These are phyloP conservation scores for Pythium myriotylum DNA, from an alignment of 352 stramenopile species.

Conservation along the genomic window DNA sequence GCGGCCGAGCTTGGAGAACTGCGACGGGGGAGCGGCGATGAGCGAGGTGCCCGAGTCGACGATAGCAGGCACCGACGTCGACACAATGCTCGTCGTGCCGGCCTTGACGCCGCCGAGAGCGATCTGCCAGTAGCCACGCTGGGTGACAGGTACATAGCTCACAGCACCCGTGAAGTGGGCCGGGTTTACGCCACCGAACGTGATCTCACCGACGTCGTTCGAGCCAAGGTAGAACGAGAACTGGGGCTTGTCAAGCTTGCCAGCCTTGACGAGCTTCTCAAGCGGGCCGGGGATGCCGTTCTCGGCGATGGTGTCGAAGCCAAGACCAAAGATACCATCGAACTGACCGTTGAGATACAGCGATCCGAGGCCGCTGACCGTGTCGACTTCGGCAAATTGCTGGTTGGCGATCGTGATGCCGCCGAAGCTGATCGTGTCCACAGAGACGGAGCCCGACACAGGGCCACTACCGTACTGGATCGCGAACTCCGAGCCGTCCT, in stretches of 20 bases:
- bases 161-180: conserved; percentile 94
- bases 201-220: conserved; percentile 71
- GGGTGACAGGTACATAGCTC: conserved; percentile 80
- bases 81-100: conserved; percentile 25
- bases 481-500: conserved; percentile 91
- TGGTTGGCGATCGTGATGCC: conserved; percentile 72
- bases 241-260: conserved; percentile 83
- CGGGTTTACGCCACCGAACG: conserved; percentile 78
- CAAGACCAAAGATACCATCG: conserved; percentile 97
- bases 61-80: conserved; percentile 80
- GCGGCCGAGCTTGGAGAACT: conserved; percentile 86
- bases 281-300: conserved; percentile 93
- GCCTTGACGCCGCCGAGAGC: conserved; percentile 71
- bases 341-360: conserved; percentile 96
- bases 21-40: conserved; percentile 90
- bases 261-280: conserved; percentile 90
- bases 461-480: conserved; percentile 95
- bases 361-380: conserved; percentile 93
- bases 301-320: conserved; percentile 93
- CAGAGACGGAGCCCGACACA: conserved; percentile 91
- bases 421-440: conserved; percentile 80
- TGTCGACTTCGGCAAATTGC: conserved; percentile 95
- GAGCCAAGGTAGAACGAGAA: conserved; percentile 96
- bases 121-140: conserved; percentile 69
- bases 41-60: conserved; percentile 96